Conservation (phyloP, 2,329 filamentous ascomycete species). For the Talaromyces pinophilus region DNA sequence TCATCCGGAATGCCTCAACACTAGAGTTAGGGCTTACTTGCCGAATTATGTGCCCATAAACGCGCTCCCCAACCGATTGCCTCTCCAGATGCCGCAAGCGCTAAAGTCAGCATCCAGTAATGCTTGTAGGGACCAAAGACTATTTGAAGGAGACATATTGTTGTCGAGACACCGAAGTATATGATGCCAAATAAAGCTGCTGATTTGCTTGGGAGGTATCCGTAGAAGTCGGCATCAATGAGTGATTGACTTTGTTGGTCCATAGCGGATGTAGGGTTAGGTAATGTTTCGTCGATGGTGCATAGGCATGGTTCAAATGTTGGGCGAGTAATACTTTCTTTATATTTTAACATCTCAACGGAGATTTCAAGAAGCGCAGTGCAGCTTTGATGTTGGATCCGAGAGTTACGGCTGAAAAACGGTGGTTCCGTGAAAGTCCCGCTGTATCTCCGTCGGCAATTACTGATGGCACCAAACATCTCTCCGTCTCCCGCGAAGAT, state of each 20-base stretch:
- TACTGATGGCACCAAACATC: background rate
- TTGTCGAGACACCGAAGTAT: background rate
- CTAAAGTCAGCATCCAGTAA: background rate
- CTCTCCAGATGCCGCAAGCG: background rate
- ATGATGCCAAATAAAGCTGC: background rate
- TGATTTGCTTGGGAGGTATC: background rate
- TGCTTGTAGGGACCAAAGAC: background rate
- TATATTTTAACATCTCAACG: background rate
- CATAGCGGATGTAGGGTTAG: background rate
- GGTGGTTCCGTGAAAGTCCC: background rate
- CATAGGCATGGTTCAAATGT: background rate
- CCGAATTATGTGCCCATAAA: background rate
- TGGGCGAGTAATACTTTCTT: background rate
- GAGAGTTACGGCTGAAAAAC: background rate
- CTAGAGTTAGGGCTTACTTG: background rate
- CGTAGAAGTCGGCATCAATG: background rate
- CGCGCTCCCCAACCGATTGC: slow-evolving; percentile 3
- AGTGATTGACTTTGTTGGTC: background rate
- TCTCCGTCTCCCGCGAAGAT: background rate
- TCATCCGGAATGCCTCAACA: background rate
- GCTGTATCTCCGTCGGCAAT: background rate
- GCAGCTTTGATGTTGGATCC: background rate
- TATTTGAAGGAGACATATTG: background rate
- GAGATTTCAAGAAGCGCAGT: background rate
- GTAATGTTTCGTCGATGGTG: background rate